Evolutionary conservation across 225 moss, liverwort and hornwort species (phyloP).

Genomic region (Rhytidiadelphus loreus): DNA sequence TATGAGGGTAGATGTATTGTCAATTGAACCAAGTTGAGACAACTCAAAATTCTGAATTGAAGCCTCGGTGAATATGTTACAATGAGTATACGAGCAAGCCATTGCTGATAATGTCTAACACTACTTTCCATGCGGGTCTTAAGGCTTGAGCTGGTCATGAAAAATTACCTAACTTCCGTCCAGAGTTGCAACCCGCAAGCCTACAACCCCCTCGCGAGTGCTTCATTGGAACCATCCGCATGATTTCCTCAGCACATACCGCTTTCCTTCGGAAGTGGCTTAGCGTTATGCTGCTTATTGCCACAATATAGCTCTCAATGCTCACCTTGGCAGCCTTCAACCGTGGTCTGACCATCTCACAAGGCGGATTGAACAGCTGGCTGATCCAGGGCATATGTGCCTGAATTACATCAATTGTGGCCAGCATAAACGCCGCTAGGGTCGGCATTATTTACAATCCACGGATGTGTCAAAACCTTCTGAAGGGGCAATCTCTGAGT

Average conservation of each 20-base stretch:
- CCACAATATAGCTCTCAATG: not conserved
- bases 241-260: not conserved
- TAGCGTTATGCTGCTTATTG: not conserved
- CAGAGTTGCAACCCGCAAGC: not conserved
- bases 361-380: not conserved
- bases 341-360: not conserved
- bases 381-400: not conserved
- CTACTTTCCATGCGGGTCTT: not conserved
- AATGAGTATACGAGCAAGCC: not conserved
- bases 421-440: conserved; percentile 31
- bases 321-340: not conserved
- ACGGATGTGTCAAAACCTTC: conserved; percentile 64
- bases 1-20: not conserved
- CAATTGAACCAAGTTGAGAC: conserved; percentile 7
- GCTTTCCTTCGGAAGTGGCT: not conserved
- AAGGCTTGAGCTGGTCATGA: not conserved
- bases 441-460: conserved; percentile 75
- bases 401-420: not conserved
- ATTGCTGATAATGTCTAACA: not conserved
- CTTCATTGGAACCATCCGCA: not conserved
- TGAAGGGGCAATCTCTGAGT: conserved; percentile 55
- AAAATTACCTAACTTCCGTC: not conserved
- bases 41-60: conserved; percentile 40
- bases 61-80: conserved; percentile 11
- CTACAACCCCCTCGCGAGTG: not conserved